Percentiles rank a stretch among this genome's conserved stretches.
Conservation (phyloP, 2,329 filamentous ascomycete genomes). For the Graphilbum fragrans region DNA sequence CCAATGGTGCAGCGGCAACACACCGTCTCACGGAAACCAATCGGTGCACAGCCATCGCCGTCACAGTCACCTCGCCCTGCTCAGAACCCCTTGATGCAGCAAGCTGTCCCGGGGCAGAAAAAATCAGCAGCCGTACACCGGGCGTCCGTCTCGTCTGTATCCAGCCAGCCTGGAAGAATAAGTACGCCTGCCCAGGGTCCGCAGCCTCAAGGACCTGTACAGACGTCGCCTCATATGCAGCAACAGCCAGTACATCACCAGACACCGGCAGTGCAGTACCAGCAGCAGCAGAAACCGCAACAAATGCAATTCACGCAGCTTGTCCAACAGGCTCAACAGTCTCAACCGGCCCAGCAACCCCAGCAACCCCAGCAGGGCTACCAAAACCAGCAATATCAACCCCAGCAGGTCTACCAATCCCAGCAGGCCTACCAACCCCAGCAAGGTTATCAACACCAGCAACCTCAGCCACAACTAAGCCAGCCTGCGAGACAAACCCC, state of each 20-base stretch:
- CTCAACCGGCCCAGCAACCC: neutral
- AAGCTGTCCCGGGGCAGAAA: too few species aligned
- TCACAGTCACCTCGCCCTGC: too few species aligned
- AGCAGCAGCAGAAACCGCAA: neutral
- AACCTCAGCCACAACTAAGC: slow-evolving; percentile 1
- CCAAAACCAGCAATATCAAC: neutral
- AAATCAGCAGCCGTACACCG: neutral
- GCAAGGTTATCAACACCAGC: neutral
- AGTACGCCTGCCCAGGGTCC: neutral
- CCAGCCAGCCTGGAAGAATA: neutral
- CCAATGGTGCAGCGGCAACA: too few species aligned
- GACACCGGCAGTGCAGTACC: neutral
- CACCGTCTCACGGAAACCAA: too few species aligned
- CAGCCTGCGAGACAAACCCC: too few species aligned
- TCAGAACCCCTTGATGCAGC: too few species aligned
- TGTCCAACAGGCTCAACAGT: too few species aligned
- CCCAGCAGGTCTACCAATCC: neutral
- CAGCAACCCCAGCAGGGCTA: neutral
- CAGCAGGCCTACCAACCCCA: neutral
- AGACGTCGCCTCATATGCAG: neutral
- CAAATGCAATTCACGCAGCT: too few species aligned
- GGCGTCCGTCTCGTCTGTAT: slow-evolving; percentile 4
- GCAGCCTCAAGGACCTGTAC: neutral
- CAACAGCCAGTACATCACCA: neutral
- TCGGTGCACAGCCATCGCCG: too few species aligned